Evolutionary conservation across 169 alveolate genomes (phyloP), one percentile per base, ranked within the genome.

Genomic region (Theileria orientalis): DNA sequence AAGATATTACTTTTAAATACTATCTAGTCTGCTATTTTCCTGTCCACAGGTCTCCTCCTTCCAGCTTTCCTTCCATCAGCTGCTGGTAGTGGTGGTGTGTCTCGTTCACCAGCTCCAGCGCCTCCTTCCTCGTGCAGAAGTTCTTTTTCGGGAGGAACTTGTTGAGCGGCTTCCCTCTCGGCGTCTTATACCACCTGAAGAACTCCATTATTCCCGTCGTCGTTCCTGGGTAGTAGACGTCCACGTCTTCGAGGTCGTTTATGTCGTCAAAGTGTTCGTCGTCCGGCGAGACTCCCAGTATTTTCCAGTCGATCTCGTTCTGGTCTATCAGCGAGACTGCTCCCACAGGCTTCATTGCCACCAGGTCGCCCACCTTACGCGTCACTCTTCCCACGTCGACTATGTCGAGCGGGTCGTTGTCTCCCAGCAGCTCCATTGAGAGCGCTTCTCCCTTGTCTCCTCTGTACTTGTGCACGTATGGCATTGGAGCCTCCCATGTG

Each of bases 371-470:
- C 16, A 76, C 61, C 29, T 66, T 54, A 33, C 41, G 29, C n/a
- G 92, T 71, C 30, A 69, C 62, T 27, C 80, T 90, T 27, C 86
- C 87, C 0, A 75, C 71, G 68, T 95, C 98, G 47, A 94, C 92
- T 13, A 92, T 90, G 67, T 95, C 98, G n/a, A 95, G 75, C 11
- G 98, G 98, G 74, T 95, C 98, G 52, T 93, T 92, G 69, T 95
- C 98, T 9, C 98, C 98, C 42, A 69, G 74, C 63, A 77, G 69
- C 16, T 66, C 56, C 23, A 69, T 49, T 16, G 54, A 67, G 21
- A 67, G 3, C 21, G 41, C 61, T 14, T 68, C 74, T 1, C 47
- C 70, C 29, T 42, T 61, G 19, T 42, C 70, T 8, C 19, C 52
- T 3, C 64, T 74, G 67, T 75, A 85, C 42, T 63, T 83, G 32